Base-by-base conservation (phyloP, 2,329 filamentous ascomycete species). In the Colletotrichum tofieldiae region DNA sequence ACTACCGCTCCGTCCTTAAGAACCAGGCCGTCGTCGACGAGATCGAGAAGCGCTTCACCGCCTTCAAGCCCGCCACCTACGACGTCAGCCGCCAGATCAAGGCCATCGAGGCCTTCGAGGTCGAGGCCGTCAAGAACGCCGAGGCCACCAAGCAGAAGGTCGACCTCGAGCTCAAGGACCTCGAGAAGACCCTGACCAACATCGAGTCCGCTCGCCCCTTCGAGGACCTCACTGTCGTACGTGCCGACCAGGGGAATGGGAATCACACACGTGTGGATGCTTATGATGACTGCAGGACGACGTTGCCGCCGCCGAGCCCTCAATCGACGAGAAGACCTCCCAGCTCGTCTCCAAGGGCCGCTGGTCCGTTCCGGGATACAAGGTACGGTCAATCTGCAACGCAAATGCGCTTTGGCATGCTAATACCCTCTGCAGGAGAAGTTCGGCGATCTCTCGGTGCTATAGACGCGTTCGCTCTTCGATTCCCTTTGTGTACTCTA, bases 311-410 rank as follows among this genome's bases (percentile, higher is more conserved):
- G 96, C 96, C 79, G 94, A 95, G 84, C 95, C 96, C 79, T 96
- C 97, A 78, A 98, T 99, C 84, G 96, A 98, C 87, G 92, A 98
- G 91, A 97, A 97, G 90, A 98, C 96, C 79, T 87, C 92, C 80
- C 92, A 96, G 87, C 91, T 99, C 83, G 95, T 99, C 77, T 94
- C 94, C 85, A 98, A 97, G 93, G 96, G 96, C 84, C 94, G 95
- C 91, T 99, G 96, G 96, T 91, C 92, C 88, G 95, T 98, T 82
- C 95, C 96, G 76, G 96, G 96, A 83, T 99, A 99, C 93, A 98
- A 98, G 94, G 96, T 96, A 88, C 79, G 92, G 82, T 72, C 37
- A 39, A 54, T 56, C 18, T 35, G 35, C 39, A 26, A 23, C 16
- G 35, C n/a, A 12, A 4, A 43, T 56, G 29, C 32, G 59, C 16